Evolutionary conservation across 768 basidiomycete genomes (phyloP).

Genomic region (Gyrodon lividus): DNA sequence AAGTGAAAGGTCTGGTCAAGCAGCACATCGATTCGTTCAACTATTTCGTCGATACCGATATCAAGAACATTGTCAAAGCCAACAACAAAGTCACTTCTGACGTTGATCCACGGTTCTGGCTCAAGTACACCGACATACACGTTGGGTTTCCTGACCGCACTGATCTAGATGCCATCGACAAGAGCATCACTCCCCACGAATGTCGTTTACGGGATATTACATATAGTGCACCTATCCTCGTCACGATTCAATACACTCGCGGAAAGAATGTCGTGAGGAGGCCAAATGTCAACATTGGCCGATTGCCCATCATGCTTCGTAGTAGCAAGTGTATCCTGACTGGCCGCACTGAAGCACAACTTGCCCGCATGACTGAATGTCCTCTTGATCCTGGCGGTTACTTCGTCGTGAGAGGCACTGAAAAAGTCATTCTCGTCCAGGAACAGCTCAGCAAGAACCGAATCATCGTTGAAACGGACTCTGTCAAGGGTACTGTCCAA

Average conservation of each 20-base stretch:
- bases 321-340: constrained; percentile 93
- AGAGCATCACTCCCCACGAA: constrained; percentile 91
- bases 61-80: constrained; percentile 93
- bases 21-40: constrained; percentile 99
- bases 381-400: constrained; percentile 99
- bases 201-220: constrained; percentile 94
- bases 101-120: constrained; percentile 94
- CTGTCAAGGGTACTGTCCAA: constrained; percentile 85
- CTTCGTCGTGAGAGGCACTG: constrained; percentile 98
- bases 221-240: constrained; percentile 89
- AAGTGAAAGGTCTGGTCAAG: constrained; percentile 98
- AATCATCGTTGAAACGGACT: constrained; percentile 96
- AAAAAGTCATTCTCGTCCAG: constrained; percentile 98
- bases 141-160: constrained; percentile 91
- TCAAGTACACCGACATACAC: constrained; percentile 94
- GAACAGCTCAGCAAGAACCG: constrained; percentile 99
- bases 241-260: constrained; percentile 92
- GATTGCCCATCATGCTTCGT: constrained; percentile 94
- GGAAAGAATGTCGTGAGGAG: constrained; percentile 86
- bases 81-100: constrained; percentile 95
- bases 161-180: constrained; percentile 76
- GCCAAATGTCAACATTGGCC: constrained; percentile 81
- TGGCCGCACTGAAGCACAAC: constrained; percentile 68
- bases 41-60: constrained; percentile 96
- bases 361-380: constrained; percentile 96